A percentile compares a stretch with the other conserved stretches of the same genome.
phyloP scores from a whole-genome alignment of 257 asterid species.

The Capsicum pubescens region DNA sequence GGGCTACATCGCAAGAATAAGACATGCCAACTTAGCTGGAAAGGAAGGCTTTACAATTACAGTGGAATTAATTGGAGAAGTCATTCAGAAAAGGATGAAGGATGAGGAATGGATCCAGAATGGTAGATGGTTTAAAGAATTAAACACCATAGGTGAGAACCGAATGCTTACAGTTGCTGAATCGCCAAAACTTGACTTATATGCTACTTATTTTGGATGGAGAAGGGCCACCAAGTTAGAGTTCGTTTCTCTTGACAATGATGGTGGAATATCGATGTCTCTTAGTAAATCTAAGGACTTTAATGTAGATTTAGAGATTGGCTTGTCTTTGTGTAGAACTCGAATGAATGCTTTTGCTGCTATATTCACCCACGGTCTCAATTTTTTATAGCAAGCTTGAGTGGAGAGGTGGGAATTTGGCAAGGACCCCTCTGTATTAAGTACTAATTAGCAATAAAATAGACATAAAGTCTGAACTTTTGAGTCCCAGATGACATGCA shows the following conservation, averaged over 20 bases:
- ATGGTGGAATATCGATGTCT: constrained; percentile 17
- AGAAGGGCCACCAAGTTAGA: constrained; percentile 36
- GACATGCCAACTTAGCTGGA: constrained; percentile 33
- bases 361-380: constrained; percentile 26
- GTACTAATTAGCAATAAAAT: no score
- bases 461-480: no score
- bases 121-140: not conserved
- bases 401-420: not conserved
- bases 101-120: constrained; percentile 30
- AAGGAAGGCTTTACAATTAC: constrained; percentile 43
- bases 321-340: constrained; percentile 32
- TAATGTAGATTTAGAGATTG: constrained; percentile 44
- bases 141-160: accelerated
- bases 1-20: not conserved
- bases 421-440: not conserved
- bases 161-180: constrained; percentile 24
- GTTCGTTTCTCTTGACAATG: constrained; percentile 32
- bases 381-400: not conserved
- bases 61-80: constrained; percentile 25
- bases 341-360: constrained; percentile 41
- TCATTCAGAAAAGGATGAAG: constrained; percentile 20
- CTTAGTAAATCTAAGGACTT: constrained; percentile 37
- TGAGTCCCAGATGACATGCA: no score
- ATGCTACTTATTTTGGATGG: constrained; percentile 42
- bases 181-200: constrained; percentile 34